Percentiles rank a stretch among this genome's conserved stretches.
These are phyloP conservation scores for Claviceps sp. DNA, from an alignment of 2,329 filamentous ascomycete genomes.

Conservation along the genomic window DNA sequence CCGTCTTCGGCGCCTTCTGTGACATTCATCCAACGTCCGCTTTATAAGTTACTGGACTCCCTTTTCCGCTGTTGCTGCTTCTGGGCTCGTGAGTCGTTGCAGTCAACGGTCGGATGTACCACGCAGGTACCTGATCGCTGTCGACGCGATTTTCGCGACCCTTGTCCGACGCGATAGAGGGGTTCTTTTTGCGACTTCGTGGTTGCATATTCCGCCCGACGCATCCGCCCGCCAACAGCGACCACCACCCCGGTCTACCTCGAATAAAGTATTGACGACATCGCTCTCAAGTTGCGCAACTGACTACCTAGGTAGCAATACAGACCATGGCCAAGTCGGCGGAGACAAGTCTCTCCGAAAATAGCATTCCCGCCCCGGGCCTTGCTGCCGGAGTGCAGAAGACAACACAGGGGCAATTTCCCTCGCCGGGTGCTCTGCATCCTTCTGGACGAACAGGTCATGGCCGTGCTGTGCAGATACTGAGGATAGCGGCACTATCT, in stretches of 20 bases:
- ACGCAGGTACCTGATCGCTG: too few relatives aligned
- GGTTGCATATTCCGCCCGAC: too few relatives aligned
- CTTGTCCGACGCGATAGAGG: too few relatives aligned
- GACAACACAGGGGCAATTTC: slow-evolving; percentile 8
- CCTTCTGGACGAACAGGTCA: slow-evolving; percentile 43
- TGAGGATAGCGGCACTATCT: slow-evolving; percentile 38
- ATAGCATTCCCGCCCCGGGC: slow-evolving; percentile 18
- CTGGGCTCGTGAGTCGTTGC: too few relatives aligned
- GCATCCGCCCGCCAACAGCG: background rate
- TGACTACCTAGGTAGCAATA: background rate
- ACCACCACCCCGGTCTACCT: background rate
- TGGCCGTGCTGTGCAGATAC: slow-evolving; percentile 32
- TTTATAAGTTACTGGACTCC: too few relatives aligned
- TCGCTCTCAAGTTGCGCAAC: background rate
- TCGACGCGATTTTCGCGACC: too few relatives aligned
- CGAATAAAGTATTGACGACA: background rate
- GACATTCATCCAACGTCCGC: too few relatives aligned
- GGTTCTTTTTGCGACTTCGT: background rate
- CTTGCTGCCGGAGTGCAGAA: slow-evolving; percentile 12
- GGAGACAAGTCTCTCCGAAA: slow-evolving; percentile 12
- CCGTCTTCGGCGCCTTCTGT: too few relatives aligned
- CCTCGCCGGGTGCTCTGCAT: slow-evolving; percentile 21
- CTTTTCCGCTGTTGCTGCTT: too few relatives aligned
- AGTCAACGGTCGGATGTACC: too few relatives aligned
- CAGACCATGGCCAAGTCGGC: slow-evolving; percentile 14